Conservation (phyloP, 2,329 filamentous ascomycete genomes). For the Tolypocladium sp. region DNA sequence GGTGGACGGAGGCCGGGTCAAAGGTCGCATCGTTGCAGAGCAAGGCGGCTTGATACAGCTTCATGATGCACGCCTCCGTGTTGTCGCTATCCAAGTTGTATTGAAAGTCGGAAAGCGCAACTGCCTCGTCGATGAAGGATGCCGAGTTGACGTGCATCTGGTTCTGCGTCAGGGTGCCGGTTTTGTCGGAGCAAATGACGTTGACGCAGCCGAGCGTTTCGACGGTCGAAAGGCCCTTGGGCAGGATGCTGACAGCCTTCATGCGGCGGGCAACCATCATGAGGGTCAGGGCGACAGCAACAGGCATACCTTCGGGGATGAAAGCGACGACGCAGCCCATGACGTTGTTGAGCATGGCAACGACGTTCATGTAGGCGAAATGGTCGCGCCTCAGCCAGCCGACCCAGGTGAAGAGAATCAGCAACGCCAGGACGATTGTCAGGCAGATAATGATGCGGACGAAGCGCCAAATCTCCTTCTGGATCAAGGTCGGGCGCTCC, state of each 20-base stretch:
- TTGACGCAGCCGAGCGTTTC: conserved; percentile 34
- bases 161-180: conserved; percentile 32
- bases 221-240: conserved; percentile 30
- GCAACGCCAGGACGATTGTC: conserved; percentile 25
- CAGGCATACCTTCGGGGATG: conserved; percentile 30
- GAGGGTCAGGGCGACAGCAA: conserved; percentile 28
- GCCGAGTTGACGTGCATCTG: conserved; percentile 32
- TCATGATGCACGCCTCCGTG: conserved; percentile 6
- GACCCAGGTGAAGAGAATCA: conserved; percentile 36
- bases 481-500: conserved; percentile 29
- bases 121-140: conserved; percentile 24
- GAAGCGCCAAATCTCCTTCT: conserved; percentile 32
- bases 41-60: conserved; percentile 18
- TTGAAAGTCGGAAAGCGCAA: conserved; percentile 16
- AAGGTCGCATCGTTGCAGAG: conserved; percentile 35
- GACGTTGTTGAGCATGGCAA: conserved; percentile 34
- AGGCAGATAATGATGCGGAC: conserved; percentile 30
- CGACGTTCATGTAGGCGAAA: conserved; percentile 27
- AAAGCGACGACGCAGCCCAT: conserved; percentile 33
- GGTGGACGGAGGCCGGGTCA: conserved; percentile 24
- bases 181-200: conserved; percentile 34
- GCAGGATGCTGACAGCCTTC: conserved; percentile 31
- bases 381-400: conserved; percentile 30
- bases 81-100: conserved; percentile 7
- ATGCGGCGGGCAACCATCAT: conserved; percentile 33